Conservation (phyloP, 768 basidiomycete species). For the Obba rivulosa region DNA sequence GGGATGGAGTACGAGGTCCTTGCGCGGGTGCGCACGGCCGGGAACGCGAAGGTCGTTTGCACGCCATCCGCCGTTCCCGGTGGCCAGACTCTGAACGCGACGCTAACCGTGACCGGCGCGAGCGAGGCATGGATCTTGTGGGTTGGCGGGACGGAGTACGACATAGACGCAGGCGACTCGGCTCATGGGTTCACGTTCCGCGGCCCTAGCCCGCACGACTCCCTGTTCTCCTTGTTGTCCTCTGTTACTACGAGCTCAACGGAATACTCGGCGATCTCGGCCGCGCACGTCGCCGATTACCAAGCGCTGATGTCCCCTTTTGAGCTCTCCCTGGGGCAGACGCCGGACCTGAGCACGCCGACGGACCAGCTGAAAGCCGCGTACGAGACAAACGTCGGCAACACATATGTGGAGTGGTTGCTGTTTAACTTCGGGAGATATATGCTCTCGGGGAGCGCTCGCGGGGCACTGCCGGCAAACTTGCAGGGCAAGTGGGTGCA, state of each 20-base stretch:
- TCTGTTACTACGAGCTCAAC: conserved; percentile 11
- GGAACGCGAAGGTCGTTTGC: conserved; percentile 28
- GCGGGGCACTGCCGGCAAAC: conserved; percentile 64
- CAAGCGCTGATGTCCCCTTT: conserved; percentile 40
- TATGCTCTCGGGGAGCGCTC: conserved; percentile 53
- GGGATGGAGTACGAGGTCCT: conserved; percentile 75
- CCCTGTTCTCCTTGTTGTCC: conserved; percentile 34
- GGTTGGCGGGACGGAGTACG: conserved; percentile 71
- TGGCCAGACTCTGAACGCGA: conserved; percentile 24
- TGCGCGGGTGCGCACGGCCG: conserved; percentile 36
- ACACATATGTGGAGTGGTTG: conserved; percentile 69
- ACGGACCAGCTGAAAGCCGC: conserved; percentile 52
- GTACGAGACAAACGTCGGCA: conserved; percentile 51
- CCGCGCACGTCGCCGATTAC: conserved; percentile 48
- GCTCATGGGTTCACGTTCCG: conserved; percentile 56
- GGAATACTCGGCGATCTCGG: conserved; percentile 36
- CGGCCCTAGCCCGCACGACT: conserved; percentile 53
- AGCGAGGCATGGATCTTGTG: conserved; percentile 62
- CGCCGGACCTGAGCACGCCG: conserved; percentile 42
- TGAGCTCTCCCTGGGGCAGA: conserved; percentile 55
- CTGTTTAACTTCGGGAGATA: conserved; percentile 72
- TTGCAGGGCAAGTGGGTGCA: conserved; percentile 72
- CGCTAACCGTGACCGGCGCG: conserved; percentile 40
- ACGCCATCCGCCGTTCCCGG: conserved; percentile 16
- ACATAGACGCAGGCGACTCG: conserved; percentile 54